Evolutionary conservation across 305 asterid species (phyloP).

Genomic region (Fraxinus ornus): DNA sequence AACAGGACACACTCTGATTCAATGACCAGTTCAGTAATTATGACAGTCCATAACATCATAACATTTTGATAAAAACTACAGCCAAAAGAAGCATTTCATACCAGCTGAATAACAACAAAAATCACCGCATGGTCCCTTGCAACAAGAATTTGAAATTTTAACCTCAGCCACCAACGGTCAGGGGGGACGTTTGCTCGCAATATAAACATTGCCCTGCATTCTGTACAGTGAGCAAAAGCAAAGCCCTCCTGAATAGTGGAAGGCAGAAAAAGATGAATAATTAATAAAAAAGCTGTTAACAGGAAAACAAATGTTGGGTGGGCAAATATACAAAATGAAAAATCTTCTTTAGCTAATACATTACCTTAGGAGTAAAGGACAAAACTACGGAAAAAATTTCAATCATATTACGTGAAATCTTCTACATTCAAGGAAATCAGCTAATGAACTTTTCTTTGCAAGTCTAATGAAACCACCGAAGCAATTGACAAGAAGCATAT

Average conservation of each 20-base stretch:
- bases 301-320: not conserved
- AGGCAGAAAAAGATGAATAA: slow-evolving; percentile 25
- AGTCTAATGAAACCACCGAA: not conserved
- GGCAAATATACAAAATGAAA: not conserved
- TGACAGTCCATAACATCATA: not conserved
- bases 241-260: slow-evolving; percentile 83
- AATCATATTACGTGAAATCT: not conserved
- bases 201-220: slow-evolving; percentile 91
- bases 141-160: slow-evolving; percentile 92
- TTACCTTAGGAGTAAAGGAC: not conserved
- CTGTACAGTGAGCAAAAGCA: slow-evolving; percentile 99
- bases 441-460: not conserved
- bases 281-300: not conserved
- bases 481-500: not conserved
- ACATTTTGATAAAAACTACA: not conserved
- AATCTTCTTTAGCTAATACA: slow-evolving; percentile 5
- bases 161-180: slow-evolving; percentile 99
- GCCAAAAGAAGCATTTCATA: slow-evolving; percentile 38
- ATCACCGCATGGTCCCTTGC: slow-evolving; percentile 92
- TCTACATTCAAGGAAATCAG: not conserved
- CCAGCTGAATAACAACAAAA: slow-evolving; percentile 94
- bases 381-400: not conserved
- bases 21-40: not conserved
- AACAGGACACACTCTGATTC: not conserved
- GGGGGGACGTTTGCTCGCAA: slow-evolving; percentile 96